Percentiles rank a stretch among this genome's conserved stretches.
Evolutionary conservation across 768 basidiomycete species (phyloP).

Genomic region (Candolleomyces aberdarensis): DNA sequence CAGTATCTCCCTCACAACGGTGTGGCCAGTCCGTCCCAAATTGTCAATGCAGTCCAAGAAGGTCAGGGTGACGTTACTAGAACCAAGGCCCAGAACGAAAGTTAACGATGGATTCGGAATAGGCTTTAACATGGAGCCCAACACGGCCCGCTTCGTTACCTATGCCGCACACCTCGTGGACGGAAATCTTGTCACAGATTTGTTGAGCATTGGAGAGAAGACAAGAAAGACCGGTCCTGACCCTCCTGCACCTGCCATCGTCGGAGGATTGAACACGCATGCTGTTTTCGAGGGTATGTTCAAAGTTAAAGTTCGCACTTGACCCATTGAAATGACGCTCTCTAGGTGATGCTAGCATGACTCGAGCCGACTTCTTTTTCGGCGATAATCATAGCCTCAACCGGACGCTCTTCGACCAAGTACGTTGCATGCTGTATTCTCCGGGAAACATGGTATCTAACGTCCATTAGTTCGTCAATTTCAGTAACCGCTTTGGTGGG

Average conservation of each 20-base stretch:
- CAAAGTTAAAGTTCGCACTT: not conserved
- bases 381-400: constrained; percentile 20
- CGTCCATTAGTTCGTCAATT: constrained; percentile 8
- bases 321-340: not conserved
- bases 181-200: constrained; percentile 15
- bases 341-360: constrained; percentile 1
- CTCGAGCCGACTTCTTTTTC: constrained; percentile 13
- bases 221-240: constrained; percentile 14
- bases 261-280: constrained; percentile 17
- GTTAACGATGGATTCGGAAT: not conserved
- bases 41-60: constrained; percentile 14
- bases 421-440: not conserved
- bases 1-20: constrained; percentile 15
- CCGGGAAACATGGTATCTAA: not conserved
- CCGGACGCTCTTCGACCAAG: constrained; percentile 18
- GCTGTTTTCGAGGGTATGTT: constrained; percentile 15
- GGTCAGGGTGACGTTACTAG: constrained; percentile 1
- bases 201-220: constrained; percentile 18
- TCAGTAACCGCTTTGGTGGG: constrained; percentile 15
- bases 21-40: constrained; percentile 12
- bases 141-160: constrained; percentile 9
- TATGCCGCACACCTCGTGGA: constrained; percentile 16
- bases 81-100: no score
- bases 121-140: constrained; percentile 18
- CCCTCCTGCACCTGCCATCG: constrained; percentile 16